Evolutionary conservation across 352 stramenopile genomes (phyloP).

Genomic region (Globisporangium alternatum): DNA sequence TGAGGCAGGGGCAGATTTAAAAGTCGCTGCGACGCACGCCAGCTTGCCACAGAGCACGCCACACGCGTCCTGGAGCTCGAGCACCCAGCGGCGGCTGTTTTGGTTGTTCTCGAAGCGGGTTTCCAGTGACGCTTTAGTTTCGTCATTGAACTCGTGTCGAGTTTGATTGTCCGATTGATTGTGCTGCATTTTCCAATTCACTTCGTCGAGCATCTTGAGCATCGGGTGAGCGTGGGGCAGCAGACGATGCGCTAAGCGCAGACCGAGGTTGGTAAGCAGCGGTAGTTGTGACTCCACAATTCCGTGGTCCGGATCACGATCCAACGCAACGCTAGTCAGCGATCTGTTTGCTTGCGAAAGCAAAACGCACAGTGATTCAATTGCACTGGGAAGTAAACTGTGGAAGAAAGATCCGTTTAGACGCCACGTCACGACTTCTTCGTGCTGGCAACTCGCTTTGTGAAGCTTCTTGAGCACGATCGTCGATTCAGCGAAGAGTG

Average conservation of each 20-base stretch:
- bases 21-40: slow-evolving; percentile 10
- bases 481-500: slow-evolving; percentile 30
- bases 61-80: slow-evolving; percentile 43
- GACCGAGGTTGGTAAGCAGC: neutral
- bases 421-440: slow-evolving; percentile 43
- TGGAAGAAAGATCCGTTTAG: slow-evolving; percentile 56
- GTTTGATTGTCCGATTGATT: slow-evolving; percentile 27
- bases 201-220: slow-evolving; percentile 58
- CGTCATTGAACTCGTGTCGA: slow-evolving; percentile 16
- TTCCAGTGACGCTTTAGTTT: neutral
- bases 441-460: slow-evolving; percentile 49
- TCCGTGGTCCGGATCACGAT: neutral
- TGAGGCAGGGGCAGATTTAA: neutral
- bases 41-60: slow-evolving; percentile 49
- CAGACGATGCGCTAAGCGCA: slow-evolving; percentile 33
- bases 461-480: slow-evolving; percentile 45
- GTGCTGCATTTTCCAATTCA: slow-evolving; percentile 51
- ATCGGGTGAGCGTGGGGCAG: slow-evolving; percentile 40
- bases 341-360: slow-evolving; percentile 3
- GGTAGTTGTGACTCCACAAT: neutral
- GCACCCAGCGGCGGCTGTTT: slow-evolving; percentile 33
- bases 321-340: neutral
- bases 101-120: neutral
- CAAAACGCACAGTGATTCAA: slow-evolving; percentile 44
- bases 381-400: slow-evolving; percentile 34